Evolutionary conservation across 2,329 filamentous ascomycete species (phyloP).

Genomic region (Stagonosporopsis rhizophila): DNA sequence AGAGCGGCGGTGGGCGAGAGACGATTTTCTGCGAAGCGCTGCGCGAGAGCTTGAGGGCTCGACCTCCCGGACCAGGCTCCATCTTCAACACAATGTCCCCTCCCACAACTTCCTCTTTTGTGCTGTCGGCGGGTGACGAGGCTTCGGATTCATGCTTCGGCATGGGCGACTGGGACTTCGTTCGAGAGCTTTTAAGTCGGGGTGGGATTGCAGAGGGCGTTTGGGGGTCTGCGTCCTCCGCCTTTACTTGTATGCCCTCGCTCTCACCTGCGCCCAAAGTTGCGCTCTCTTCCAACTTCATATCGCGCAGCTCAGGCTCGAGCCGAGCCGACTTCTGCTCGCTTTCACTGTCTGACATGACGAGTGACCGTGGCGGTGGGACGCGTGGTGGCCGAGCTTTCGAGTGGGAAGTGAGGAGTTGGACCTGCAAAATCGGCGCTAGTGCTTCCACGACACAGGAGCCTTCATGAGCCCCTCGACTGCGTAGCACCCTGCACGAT

Average conservation of each 20-base stretch:
- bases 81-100: conserved; percentile 69
- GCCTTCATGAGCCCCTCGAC: conserved; percentile 36
- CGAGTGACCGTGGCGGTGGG: conserved; percentile 23
- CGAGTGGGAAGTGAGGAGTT: conserved; percentile 23
- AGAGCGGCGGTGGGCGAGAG: conserved; percentile 70
- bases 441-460: conserved; percentile 29
- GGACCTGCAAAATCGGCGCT: conserved; percentile 25
- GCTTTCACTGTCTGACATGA: conserved; percentile 50
- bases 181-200: conserved; percentile 35
- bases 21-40: conserved; percentile 75
- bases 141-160: conserved; percentile 41
- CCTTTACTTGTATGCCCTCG: conserved; percentile 37
- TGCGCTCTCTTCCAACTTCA: conserved; percentile 55
- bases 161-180: conserved; percentile 43
- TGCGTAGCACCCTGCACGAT: conserved; percentile 27
- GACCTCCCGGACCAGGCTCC: conserved; percentile 61
- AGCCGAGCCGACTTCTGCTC: conserved; percentile 47
- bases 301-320: conserved; percentile 54
- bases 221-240: conserved; percentile 36
- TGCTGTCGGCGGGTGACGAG: conserved; percentile 49
- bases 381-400: conserved; percentile 21
- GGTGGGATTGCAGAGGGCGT: conserved; percentile 40
- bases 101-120: conserved; percentile 62
- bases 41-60: conserved; percentile 74
- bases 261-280: conserved; percentile 25